A percentile compares a stretch with the other conserved stretches of the same genome.
These are phyloP conservation scores for Ceratocystis ficicola DNA, from an alignment of 2,329 filamentous ascomycete genomes.

Conservation along the genomic window DNA sequence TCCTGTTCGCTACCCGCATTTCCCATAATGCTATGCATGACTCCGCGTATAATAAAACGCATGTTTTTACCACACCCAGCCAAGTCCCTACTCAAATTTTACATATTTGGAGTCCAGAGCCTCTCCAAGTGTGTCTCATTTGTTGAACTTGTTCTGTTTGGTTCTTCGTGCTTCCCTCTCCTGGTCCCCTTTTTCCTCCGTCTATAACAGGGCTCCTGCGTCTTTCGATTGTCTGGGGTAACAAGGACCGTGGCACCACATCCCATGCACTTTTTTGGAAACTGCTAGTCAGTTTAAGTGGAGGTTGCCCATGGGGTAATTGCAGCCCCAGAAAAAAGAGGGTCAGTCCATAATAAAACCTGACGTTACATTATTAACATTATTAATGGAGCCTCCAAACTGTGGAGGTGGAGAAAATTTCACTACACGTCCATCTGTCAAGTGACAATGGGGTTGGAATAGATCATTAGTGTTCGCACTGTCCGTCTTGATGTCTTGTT, in stretches of 20 bases:
- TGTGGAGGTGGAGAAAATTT: background rate
- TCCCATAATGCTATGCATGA: background rate
- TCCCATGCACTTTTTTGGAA: conserved; percentile 14
- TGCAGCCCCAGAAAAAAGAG: background rate
- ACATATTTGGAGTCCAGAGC: background rate
- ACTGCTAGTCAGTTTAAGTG: conserved; percentile 11
- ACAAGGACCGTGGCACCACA: conserved; percentile 15
- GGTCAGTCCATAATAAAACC: background rate
- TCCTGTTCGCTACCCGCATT: background rate
- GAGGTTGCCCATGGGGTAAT: conserved; percentile 14
- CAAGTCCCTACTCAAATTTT: no score
- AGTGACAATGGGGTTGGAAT: background rate
- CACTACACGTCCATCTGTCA: conserved; percentile 1
- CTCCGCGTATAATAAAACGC: background rate
- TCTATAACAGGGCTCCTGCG: background rate
- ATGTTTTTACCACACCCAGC: background rate
- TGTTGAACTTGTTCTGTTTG: background rate
- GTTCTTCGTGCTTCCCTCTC: conserved; percentile 3
- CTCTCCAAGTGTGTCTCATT: background rate
- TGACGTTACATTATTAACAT: background rate
- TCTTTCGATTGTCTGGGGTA: conserved; percentile 16
- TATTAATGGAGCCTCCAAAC: background rate
- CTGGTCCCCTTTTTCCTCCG: background rate
- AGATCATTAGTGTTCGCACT: background rate
- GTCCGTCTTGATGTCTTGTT: background rate